Evolutionary conservation across 1,284 basidiomycete genomes (phyloP).

Genomic region (Xerocomus tenax): DNA sequence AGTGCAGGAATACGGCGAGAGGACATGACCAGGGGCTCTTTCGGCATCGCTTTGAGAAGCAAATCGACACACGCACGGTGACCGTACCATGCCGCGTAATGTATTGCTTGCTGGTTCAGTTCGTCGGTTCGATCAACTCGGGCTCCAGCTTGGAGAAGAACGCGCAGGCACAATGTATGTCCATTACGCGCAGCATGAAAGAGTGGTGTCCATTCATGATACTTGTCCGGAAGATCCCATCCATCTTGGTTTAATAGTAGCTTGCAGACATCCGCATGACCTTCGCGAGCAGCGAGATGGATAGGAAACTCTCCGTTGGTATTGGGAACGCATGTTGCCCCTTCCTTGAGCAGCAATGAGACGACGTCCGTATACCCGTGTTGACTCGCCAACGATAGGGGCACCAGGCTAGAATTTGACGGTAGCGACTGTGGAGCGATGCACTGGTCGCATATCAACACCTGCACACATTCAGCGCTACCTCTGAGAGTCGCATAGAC

Average conservation of each 20-base stretch:
- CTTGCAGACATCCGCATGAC: slow-evolving; percentile 76
- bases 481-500: slow-evolving; percentile 90
- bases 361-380: slow-evolving; percentile 85
- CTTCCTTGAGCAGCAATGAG: slow-evolving; percentile 54
- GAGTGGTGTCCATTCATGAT: slow-evolving; percentile 96
- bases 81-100: slow-evolving; percentile 98
- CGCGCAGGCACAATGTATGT: slow-evolving; percentile 65
- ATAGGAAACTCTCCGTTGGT: slow-evolving; percentile 94
- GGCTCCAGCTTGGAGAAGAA: slow-evolving; percentile 74
- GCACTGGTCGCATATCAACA: slow-evolving; percentile 63
- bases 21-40: slow-evolving; percentile 12
- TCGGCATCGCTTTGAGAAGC: slow-evolving; percentile 50
- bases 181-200: slow-evolving; percentile 94
- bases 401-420: slow-evolving; percentile 66
- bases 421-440: slow-evolving; percentile 38
- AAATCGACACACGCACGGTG: slow-evolving; percentile 72
- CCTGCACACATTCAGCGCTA: slow-evolving; percentile 70
- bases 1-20: slow-evolving; percentile 11
- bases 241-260: slow-evolving; percentile 71
- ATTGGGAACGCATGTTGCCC: slow-evolving; percentile 76
- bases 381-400: slow-evolving; percentile 85
- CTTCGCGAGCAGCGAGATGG: slow-evolving; percentile 95
- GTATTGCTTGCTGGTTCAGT: slow-evolving; percentile 75
- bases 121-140: slow-evolving; percentile 77
- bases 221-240: slow-evolving; percentile 90